Conservation (phyloP, 1,284 basidiomycete genomes). For the Albatrellus sp. region DNA sequence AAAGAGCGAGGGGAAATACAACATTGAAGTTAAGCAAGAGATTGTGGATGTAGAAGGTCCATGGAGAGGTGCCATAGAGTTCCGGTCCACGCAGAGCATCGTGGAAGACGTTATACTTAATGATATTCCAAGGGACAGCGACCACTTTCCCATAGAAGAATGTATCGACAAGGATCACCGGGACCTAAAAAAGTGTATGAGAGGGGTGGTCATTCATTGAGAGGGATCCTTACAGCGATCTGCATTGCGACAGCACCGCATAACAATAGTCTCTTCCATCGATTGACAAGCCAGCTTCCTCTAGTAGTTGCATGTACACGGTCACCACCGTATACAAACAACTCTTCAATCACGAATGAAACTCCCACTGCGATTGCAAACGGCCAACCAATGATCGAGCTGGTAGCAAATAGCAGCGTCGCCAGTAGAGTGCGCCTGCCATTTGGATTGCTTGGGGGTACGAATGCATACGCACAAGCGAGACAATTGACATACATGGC, state of each 20-base stretch:
- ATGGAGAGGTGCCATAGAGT: constrained; percentile 88
- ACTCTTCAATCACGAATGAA: constrained; percentile 87
- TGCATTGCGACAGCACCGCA: constrained; percentile 47
- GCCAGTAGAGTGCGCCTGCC: constrained; percentile 46
- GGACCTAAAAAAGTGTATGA: constrained; percentile 41
- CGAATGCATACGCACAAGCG: constrained; percentile 68
- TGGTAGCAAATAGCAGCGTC: constrained; percentile 66
- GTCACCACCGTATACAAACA: constrained; percentile 71
- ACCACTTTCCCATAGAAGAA: constrained; percentile 74
- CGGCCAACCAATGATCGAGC: constrained; percentile 92
- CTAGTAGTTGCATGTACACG: constrained; percentile 39
- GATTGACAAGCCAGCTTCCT: constrained; percentile 42
- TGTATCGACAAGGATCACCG: constrained; percentile 74
- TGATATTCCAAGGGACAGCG: constrained; percentile 87
- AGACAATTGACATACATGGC: constrained; percentile 86
- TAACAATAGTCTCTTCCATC: constrained; percentile 51
- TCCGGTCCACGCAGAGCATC: constrained; percentile 72
- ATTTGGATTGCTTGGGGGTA: constrained; percentile 51
- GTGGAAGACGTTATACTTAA: constrained; percentile 88
- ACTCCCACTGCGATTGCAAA: constrained; percentile 79
- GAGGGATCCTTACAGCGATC: constrained; percentile 42
- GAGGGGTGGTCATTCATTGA: constrained; percentile 3
- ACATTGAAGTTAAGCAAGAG: constrained; percentile 92
- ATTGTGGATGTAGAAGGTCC: constrained; percentile 76
- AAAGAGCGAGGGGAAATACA: constrained; percentile 66